A percentile compares a stretch with the other conserved stretches of the same genome.
Conservation (phyloP, 331 rosid species). For the Rosa hybrid region DNA sequence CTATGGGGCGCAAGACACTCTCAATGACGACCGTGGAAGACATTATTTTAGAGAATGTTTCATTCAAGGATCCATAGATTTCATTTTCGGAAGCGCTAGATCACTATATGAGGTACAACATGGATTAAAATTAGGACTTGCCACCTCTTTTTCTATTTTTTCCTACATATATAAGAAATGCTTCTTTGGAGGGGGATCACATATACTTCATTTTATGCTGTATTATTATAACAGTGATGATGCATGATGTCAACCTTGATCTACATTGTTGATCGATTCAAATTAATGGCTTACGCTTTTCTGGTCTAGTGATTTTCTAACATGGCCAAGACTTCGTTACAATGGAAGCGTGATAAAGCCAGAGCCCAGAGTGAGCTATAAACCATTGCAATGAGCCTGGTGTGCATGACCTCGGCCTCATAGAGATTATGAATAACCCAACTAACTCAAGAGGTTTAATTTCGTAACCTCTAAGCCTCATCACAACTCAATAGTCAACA, state of each 20-base stretch:
- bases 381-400: too few species aligned
- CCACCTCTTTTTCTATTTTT: neutral
- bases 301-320: too few species aligned
- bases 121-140: neutral
- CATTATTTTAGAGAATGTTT: slow-evolving; percentile 76
- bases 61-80: slow-evolving; percentile 90
- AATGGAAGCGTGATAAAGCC: too few species aligned
- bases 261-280: neutral
- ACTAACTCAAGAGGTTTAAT: too few species aligned
- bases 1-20: slow-evolving; percentile 89
- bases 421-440: too few species aligned
- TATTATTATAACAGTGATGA: neutral
- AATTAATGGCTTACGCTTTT: too few species aligned
- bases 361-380: too few species aligned
- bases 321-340: too few species aligned
- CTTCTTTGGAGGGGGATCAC: neutral
- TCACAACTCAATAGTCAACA: too few species aligned
- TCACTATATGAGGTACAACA: slow-evolving; percentile 66
- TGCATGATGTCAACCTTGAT: neutral
- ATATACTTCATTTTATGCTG: neutral
- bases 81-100: slow-evolving; percentile 82
- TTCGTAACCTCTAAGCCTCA: too few species aligned
- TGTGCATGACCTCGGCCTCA: too few species aligned
- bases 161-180: neutral
- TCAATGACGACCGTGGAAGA: slow-evolving; percentile 71